A percentile compares a stretch with the other conserved stretches of the same genome.
These are phyloP conservation scores for Aureobasidium namibiae DNA, from an alignment of 2,329 filamentous ascomycete species.

Conservation along the genomic window DNA sequence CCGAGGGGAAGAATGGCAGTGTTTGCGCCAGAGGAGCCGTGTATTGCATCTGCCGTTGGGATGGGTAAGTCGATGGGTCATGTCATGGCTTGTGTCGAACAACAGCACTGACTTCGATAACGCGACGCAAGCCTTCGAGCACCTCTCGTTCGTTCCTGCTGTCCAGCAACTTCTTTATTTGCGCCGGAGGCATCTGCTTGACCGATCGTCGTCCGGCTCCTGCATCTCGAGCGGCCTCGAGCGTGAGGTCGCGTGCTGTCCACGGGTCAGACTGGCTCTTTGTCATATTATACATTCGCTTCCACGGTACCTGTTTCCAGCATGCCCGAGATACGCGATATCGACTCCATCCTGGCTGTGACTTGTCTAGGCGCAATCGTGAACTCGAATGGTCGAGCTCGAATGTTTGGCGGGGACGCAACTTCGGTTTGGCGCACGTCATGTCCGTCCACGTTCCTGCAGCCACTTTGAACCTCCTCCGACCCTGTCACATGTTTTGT, in stretches of 20 bases:
- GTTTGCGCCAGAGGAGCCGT: slow-evolving; percentile 79
- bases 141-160: slow-evolving; percentile 90
- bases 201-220: slow-evolving; percentile 50
- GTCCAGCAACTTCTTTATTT: slow-evolving; percentile 91
- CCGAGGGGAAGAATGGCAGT: slow-evolving; percentile 88
- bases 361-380: background rate
- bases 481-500: background rate
- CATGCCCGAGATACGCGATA: slow-evolving; percentile 85
- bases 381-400: background rate
- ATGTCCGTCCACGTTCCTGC: background rate
- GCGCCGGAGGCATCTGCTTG: slow-evolving; percentile 62
- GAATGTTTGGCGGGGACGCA: slow-evolving; percentile 1
- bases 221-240: slow-evolving; percentile 91
- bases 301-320: slow-evolving; percentile 71
- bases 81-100: background rate
- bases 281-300: background rate
- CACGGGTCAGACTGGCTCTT: background rate
- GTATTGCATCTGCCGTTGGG: slow-evolving; percentile 74
- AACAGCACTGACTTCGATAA: slow-evolving; percentile 43
- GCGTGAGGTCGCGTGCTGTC: slow-evolving; percentile 86
- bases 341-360: slow-evolving; percentile 69
- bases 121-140: slow-evolving; percentile 79
- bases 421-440: background rate
- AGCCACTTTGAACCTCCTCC: background rate
- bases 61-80: background rate